Evolutionary conservation across 2,329 filamentous ascomycete species (phyloP).

Genomic region (Aspergillus sp.): DNA sequence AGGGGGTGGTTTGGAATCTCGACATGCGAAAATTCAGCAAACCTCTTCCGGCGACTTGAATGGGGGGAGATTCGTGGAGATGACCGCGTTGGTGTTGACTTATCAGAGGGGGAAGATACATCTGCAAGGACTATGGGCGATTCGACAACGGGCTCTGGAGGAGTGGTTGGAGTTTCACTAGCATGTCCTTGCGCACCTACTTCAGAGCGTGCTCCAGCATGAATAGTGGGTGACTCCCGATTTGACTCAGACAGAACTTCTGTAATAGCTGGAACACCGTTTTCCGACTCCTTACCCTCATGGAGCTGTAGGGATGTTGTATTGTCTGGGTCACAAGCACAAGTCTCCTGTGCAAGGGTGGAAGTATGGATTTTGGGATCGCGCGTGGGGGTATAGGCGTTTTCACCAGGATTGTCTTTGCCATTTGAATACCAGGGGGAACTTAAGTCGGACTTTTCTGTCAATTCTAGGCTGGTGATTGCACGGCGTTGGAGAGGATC

Average conservation of each 20-base stretch:
- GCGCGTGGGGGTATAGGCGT: not conserved
- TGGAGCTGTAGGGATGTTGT: not conserved
- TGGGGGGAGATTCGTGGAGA: not conserved
- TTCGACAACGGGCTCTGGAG: not conserved
- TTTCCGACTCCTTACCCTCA: not conserved
- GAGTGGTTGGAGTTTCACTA: not conserved
- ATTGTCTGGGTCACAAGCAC: not conserved
- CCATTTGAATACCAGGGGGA: not conserved
- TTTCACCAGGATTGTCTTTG: not conserved
- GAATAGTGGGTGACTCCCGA: not conserved
- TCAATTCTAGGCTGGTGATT: not conserved
- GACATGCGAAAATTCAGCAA: not conserved
- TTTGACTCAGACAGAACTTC: not conserved
- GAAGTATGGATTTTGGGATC: not conserved
- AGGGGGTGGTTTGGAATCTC: not conserved
- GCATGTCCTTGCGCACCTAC: not conserved
- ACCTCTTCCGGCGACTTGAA: not conserved
- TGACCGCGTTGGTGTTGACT: not conserved
- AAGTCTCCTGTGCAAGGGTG: not conserved
- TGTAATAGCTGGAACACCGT: not conserved
- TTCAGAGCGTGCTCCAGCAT: not conserved
- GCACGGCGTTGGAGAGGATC: not conserved
- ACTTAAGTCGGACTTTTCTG: not conserved
- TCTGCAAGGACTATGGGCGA: not conserved
- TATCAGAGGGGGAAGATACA: not conserved